These are phyloP conservation scores for Pythium pectinolyticum DNA, from an alignment of 352 stramenopile genomes.

Conservation along the genomic window DNA sequence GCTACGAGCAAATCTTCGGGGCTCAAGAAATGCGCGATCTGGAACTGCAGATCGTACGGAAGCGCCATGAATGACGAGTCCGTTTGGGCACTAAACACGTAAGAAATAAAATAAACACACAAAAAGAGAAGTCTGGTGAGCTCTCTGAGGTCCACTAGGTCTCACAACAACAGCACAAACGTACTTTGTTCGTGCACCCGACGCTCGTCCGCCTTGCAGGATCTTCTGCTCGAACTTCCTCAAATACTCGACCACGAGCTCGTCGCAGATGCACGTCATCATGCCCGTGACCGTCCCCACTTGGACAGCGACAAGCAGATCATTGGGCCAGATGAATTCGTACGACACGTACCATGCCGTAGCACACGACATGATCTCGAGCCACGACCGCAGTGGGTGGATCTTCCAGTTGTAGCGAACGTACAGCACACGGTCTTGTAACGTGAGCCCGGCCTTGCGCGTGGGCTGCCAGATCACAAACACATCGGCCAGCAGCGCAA, in stretches of 20 bases:
- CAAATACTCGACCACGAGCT: conserved; percentile 69
- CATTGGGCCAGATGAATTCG: conserved; percentile 59
- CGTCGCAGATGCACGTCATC: conserved; percentile 61
- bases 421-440: conserved; percentile 78
- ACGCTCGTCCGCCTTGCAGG: conserved; percentile 35
- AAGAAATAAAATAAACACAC: background rate
- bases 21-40: conserved; percentile 70
- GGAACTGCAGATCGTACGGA: conserved; percentile 81
- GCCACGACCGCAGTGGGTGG: conserved; percentile 52
- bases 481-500: conserved; percentile 77
- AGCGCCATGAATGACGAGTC: conserved; percentile 65
- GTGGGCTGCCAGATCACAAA: conserved; percentile 87
- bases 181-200: conserved; percentile 19
- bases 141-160: background rate
- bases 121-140: background rate
- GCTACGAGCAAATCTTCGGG: conserved; percentile 78
- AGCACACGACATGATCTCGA: conserved; percentile 57
- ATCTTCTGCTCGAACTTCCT: conserved; percentile 61
- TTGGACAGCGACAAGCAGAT: conserved; percentile 74
- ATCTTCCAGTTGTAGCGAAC: conserved; percentile 56
- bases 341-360: conserved; percentile 69
- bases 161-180: background rate
- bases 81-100: conserved; percentile 48
- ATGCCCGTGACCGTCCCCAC: conserved; percentile 77
- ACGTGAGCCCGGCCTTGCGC: conserved; percentile 70